Conservation (phyloP, 164 flowering plant genomes). For the Cinnamomum micranthum region DNA sequence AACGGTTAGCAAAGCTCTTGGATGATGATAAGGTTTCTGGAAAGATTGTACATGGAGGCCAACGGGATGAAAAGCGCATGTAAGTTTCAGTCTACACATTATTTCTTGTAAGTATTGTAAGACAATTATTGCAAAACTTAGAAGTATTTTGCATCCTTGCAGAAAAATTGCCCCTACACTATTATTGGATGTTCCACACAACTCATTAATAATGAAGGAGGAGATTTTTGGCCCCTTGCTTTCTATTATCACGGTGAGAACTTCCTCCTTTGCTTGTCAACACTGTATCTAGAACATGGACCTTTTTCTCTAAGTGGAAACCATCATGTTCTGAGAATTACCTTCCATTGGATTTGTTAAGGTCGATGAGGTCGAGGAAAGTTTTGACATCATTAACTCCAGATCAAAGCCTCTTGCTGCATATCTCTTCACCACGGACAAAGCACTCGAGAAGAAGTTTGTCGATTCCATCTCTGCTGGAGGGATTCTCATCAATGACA, state of each 20-base stretch:
- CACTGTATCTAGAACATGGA: neutral
- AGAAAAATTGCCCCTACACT: constrained; percentile 87
- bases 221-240: constrained; percentile 96
- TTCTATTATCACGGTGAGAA: constrained; percentile 72
- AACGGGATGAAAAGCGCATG: constrained; percentile 53
- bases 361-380: constrained; percentile 79
- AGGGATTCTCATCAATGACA: constrained; percentile 75
- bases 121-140: neutral
- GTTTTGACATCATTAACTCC: constrained; percentile 54
- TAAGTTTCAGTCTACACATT: constrained; percentile 29
- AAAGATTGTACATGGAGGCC: constrained; percentile 76
- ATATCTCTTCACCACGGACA: constrained; percentile 71
- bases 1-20: constrained; percentile 60
- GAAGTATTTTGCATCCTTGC: constrained; percentile 6
- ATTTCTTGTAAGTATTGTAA: neutral
- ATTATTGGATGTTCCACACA: constrained; percentile 74
- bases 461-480: constrained; percentile 66
- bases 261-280: neutral
- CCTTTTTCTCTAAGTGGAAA: neutral
- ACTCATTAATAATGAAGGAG: constrained; percentile 83
- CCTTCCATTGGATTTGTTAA: constrained; percentile 17
- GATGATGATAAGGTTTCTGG: constrained; percentile 74
- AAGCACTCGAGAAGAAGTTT: constrained; percentile 66
- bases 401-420: constrained; percentile 94
- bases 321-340: neutral